Evolutionary conservation across 1,284 basidiomycete species (phyloP), one percentile per base, ranked within the genome.

Genomic region (Puccinia triticina): DNA sequence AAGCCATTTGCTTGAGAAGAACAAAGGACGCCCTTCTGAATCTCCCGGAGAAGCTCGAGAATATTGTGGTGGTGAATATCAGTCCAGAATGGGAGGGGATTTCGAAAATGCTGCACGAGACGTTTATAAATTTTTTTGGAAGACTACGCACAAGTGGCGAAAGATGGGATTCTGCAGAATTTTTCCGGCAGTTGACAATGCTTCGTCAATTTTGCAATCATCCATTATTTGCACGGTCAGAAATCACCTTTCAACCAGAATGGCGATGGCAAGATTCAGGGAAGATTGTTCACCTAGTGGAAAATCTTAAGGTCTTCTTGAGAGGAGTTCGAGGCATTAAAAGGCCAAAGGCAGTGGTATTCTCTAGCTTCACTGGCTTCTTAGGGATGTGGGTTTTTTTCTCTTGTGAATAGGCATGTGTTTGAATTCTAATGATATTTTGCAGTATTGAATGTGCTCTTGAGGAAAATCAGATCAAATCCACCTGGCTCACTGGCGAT

Each of bases 121-220:
- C 55, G 8, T 37, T 37, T 3, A 37, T 67, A 32, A 32, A 67
- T 14, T 40, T 21, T 67, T 67, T 67, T 43, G 64, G 64, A 67
- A 5, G n/a, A 67, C 64, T 34, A 29, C 40, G 32, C 40, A 40
- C 32, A 40, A 4, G 8, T 2, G 64, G 64, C 32, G 26, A 67
- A 7, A n/a, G 26, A 21, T 67, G 64, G 64, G 64, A 14, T 67
- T 67, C 64, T 40, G 1, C 12, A 2, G 26, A 64, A n/a, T 64
- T 64, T 64, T 29, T 64, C n/a, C 12, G 26, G 34, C 59, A 64
- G 64, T 67, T 67, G 64, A 67, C 32, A 10, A 67, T 67, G 64
- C 64, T 67, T 34, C 32, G 64, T 40, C 29, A 67, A 67, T 67
- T 67, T 26, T 37, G 64, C 32, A 67, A 67, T 67, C 64, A 67